phyloP scores from a whole-genome alignment of 495 filamentous ascomycete species.

The Annulohypoxylon nitens region DNA sequence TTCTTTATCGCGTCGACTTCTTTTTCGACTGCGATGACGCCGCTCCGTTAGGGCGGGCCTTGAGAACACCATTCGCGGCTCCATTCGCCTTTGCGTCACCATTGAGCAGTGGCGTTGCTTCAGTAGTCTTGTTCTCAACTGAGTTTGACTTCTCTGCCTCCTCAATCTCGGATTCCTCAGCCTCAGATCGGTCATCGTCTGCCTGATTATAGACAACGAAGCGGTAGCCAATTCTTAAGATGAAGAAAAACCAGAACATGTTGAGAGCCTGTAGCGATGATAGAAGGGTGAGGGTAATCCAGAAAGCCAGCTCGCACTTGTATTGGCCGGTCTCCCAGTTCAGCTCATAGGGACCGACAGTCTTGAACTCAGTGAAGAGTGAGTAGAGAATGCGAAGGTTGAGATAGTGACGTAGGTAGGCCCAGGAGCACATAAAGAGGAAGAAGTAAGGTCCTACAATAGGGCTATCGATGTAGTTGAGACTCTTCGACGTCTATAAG shows the following conservation, averaged over 20 bases:
- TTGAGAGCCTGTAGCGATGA: conserved; percentile 83
- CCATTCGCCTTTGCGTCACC: conserved; percentile 40
- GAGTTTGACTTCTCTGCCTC: conserved; percentile 39
- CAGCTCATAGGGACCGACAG: conserved; percentile 87
- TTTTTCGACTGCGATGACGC: conserved; percentile 31
- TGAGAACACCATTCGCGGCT: conserved; percentile 35
- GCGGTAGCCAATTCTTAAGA: conserved; percentile 77
- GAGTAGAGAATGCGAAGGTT: conserved; percentile 90
- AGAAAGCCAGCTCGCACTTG: conserved; percentile 82
- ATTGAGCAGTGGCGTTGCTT: conserved; percentile 40
- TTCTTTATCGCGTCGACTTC: conserved; percentile 37
- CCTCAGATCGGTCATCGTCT: conserved; percentile 65
- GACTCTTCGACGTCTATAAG: conserved; percentile 84
- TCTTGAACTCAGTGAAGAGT: conserved; percentile 87
- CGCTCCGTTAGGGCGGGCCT: conserved; percentile 44
- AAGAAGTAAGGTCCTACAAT: conserved; percentile 86
- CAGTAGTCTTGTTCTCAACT: conserved; percentile 14
- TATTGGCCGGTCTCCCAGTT: conserved; percentile 88
- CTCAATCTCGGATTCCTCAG: conserved; percentile 65
- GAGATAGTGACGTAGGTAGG: conserved; percentile 91
- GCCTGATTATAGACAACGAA: conserved; percentile 61
- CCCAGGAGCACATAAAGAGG: conserved; percentile 86
- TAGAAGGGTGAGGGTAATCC: conserved; percentile 78
- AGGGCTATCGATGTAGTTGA: conserved; percentile 89
- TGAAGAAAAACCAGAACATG: conserved; percentile 88